Evolutionary conservation across 75 land plant species (phyloP).

Genomic region (Cupressus sempervirens): DNA sequence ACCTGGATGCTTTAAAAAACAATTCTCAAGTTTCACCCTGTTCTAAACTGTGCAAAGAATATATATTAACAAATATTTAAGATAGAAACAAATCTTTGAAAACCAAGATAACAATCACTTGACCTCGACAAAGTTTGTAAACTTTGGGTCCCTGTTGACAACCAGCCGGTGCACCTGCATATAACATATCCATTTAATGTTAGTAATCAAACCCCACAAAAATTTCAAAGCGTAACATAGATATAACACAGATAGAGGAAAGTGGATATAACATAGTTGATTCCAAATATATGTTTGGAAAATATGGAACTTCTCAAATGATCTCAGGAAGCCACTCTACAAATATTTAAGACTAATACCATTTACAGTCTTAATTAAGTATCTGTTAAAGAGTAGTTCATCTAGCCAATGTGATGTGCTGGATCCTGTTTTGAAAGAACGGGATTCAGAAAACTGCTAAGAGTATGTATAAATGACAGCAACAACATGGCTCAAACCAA

Average conservation of each 20-base stretch:
- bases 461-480: too few relatives aligned
- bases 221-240: too few relatives aligned
- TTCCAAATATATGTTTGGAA: too few relatives aligned
- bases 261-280: too few relatives aligned
- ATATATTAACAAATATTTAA: neutral
- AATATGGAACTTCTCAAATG: too few relatives aligned
- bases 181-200: neutral
- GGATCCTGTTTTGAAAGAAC: neutral
- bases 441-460: neutral
- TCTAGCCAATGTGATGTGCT: neutral
- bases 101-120: neutral
- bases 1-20: neutral
- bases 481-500: too few relatives aligned
- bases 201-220: neutral
- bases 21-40: neutral
- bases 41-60: neutral
- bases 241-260: too few relatives aligned
- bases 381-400: neutral
- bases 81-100: neutral
- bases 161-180: conserved; percentile 94
- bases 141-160: conserved; percentile 97
- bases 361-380: neutral
- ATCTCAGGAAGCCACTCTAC: too few relatives aligned
- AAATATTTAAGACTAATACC: neutral
- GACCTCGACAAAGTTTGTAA: conserved; percentile 99